These are phyloP conservation scores for Cymbopogon flexuosus DNA, from an alignment of 202 grass and related monocot genomes.

Conservation along the genomic window DNA sequence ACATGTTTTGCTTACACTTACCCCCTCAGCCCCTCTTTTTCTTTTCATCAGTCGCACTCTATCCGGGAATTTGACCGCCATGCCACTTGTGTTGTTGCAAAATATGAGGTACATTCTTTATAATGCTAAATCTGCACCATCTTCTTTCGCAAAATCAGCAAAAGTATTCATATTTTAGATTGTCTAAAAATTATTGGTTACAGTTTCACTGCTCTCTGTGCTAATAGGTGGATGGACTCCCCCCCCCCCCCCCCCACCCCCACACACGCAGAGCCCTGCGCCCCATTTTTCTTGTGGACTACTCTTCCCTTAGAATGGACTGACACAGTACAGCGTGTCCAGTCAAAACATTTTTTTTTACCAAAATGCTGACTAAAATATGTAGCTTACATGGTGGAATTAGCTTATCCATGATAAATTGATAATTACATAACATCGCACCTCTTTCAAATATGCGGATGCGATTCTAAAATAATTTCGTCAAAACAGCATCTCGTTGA, in stretches of 20 bases:
- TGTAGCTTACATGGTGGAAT: background rate
- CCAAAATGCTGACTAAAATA: background rate
- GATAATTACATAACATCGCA: background rate
- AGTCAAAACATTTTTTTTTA: background rate
- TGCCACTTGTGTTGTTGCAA: constrained; percentile 47
- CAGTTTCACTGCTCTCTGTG: background rate
- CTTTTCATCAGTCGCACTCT: constrained; percentile 55
- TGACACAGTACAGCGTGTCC: background rate
- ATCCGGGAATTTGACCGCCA: constrained; percentile 86
- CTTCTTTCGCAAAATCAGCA: background rate
- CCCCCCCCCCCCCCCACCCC: no score
- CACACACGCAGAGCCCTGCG: no score
- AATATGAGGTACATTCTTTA: no score
- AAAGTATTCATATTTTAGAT: constrained; percentile 16
- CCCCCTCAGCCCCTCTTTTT: background rate
- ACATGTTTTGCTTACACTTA: background rate
- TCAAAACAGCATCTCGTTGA: background rate
- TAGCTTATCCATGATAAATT: background rate
- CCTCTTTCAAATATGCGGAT: background rate
- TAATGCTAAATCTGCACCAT: no score
- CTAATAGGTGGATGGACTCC: background rate
- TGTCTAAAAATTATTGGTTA: background rate
- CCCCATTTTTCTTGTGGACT: background rate
- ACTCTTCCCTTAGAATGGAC: background rate
- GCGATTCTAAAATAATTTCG: background rate